A percentile compares a stretch with the other conserved stretches of the same genome.
These are phyloP conservation scores for Microthyrium microscopicum DNA, from an alignment of 2,329 filamentous ascomycete species.

Conservation along the genomic window DNA sequence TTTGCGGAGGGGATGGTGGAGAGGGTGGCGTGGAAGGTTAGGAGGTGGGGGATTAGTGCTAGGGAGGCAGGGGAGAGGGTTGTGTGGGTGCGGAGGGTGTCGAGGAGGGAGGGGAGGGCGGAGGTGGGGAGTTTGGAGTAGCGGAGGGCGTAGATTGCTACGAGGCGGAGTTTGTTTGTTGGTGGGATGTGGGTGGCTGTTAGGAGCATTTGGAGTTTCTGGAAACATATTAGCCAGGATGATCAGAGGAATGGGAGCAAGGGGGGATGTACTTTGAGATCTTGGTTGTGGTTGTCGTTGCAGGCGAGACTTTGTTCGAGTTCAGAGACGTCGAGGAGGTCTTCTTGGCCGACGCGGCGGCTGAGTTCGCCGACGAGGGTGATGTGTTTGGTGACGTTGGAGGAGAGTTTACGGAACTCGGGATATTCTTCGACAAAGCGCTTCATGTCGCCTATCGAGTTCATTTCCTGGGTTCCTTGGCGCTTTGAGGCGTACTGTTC, in stretches of 20 bases:
- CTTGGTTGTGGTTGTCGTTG: constrained; percentile 82
- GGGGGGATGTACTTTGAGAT: constrained; percentile 53
- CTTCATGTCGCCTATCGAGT: constrained; percentile 97
- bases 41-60: constrained; percentile 63
- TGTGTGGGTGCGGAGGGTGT: constrained; percentile 73
- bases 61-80: constrained; percentile 60
- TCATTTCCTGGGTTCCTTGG: constrained; percentile 90
- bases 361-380: constrained; percentile 89
- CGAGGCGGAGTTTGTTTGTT: constrained; percentile 74
- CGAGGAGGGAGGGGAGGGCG: constrained; percentile 66
- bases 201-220: constrained; percentile 76
- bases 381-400: constrained; percentile 97
- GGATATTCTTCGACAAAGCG: constrained; percentile 98
- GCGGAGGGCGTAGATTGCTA: constrained; percentile 85
- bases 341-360: constrained; percentile 69
- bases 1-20: constrained; percentile 49
- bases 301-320: constrained; percentile 93
- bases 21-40: constrained; percentile 74
- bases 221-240: background rate
- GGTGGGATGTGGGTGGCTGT: constrained; percentile 59
- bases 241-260: background rate
- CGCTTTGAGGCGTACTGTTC: constrained; percentile 96
- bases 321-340: constrained; percentile 88
- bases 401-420: constrained; percentile 89
- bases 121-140: constrained; percentile 80